Evolutionary conservation across 2,329 filamentous ascomycete species (phyloP), one percentile per base, ranked within the genome.

Genomic region (Fusarium protoensiforme): DNA sequence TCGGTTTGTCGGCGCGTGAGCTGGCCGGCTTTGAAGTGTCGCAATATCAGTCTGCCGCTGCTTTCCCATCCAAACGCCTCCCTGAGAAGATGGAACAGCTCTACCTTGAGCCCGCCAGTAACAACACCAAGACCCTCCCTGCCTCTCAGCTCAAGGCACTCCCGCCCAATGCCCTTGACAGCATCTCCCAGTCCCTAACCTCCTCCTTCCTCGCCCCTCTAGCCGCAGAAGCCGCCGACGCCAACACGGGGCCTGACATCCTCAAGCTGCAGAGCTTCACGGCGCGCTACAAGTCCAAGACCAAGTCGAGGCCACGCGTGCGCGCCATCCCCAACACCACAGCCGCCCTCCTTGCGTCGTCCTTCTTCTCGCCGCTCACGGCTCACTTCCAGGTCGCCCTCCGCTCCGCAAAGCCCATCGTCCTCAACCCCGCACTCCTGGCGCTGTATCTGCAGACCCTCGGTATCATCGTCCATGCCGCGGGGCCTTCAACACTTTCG

Each of bases 191-290:
- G 65, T 87, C 87, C 11, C 86, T 98, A 56, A 91, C 93, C 6
- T 89, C 91, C 29, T 86, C 87, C 1, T 94, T 98, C 77, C 91
- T 98, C 22, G 90, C 92, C 18, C 96, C 96, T 0, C 85, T 98
- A 31, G 95, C 96, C 1, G 92, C 94, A 39, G 87, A 91, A 66
- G 94, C 95, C 3, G 95, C 95, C 43, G 95, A 98, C 79, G 87
- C 92, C 24, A 87, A 91, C 8, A 92, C 92, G 0, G 95, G 96
- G 0, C 95, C 96, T 0, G 91, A 95, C 74, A 89, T 92, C 7
- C 89, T 99, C 53, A 98, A 98, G 84, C 89, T 98, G 24, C 91
- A 94, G 31, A 97, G 92, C 3, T 98, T 98, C 82, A 96, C 92
- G 13, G 94, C 93, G 0, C 81, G 79, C 2, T 82, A 82, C 75